Percentiles rank a stretch among this genome's conserved stretches.
Conservation (phyloP, 2,329 filamentous ascomycete species). For the Xylaria sp. region DNA sequence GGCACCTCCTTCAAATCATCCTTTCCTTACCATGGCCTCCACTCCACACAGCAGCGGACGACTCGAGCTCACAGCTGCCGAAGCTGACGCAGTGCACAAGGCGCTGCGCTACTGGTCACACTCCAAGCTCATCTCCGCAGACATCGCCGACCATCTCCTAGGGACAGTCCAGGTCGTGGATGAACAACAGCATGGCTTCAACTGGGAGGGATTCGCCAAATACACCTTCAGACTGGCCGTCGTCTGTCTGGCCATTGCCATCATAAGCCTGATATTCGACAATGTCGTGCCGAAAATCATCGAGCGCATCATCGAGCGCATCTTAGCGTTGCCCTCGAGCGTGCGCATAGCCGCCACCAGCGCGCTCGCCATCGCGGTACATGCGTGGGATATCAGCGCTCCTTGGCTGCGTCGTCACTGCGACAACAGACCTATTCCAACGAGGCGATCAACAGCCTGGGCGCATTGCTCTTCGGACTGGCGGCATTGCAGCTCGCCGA, state of each 20-base stretch:
- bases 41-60: background rate
- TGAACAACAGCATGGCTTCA: conserved; percentile 20
- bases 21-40: background rate
- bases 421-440: conserved; percentile 26
- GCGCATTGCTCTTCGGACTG: conserved; percentile 33
- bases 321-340: conserved; percentile 23
- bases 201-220: conserved; percentile 37
- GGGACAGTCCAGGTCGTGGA: conserved; percentile 30
- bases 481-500: conserved; percentile 25
- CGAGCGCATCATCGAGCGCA: conserved; percentile 21
- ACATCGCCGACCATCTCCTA: conserved; percentile 27
- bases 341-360: conserved; percentile 14
- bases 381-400: conserved; percentile 28
- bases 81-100: conserved; percentile 32
- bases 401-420: conserved; percentile 1
- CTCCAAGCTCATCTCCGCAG: conserved; percentile 21
- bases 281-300: conserved; percentile 16
- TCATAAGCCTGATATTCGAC: conserved; percentile 18
- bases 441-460: conserved; percentile 35
- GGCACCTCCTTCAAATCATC: background rate
- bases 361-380: conserved; percentile 17
- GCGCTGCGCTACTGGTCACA: conserved; percentile 35
- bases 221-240: conserved; percentile 35
- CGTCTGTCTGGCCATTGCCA: conserved; percentile 30
- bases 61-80: conserved; percentile 23